A percentile compares a stretch with the other conserved stretches of the same genome.
Evolutionary conservation across 768 basidiomycete genomes (phyloP).

Genomic region (Tricholoma bakamatsutake): DNA sequence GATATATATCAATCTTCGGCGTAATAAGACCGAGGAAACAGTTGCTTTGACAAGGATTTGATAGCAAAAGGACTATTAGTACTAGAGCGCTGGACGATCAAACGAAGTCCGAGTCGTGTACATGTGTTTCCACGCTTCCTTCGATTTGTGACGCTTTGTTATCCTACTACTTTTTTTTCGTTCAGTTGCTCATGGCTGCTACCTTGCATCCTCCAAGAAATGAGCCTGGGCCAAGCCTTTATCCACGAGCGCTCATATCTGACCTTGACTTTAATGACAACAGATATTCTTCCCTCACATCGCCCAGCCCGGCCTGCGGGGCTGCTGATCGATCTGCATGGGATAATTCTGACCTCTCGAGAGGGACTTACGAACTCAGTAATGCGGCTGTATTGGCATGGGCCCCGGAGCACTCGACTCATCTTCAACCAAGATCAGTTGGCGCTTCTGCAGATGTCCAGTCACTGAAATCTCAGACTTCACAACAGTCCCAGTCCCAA

Average conservation of each 20-base stretch:
- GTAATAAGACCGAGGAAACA: not conserved
- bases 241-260: constrained; percentile 49
- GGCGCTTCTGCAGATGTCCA: constrained; percentile 26
- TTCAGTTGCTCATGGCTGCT: constrained; percentile 37
- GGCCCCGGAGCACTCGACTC: constrained; percentile 18
- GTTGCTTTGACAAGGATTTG: not conserved
- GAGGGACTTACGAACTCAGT: constrained; percentile 14
- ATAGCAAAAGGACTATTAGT: not conserved
- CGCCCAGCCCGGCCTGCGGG: constrained; percentile 21
- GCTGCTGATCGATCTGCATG: constrained; percentile 23
- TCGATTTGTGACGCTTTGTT: not conserved
- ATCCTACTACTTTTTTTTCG: not conserved
- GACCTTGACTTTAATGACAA: constrained; percentile 62
- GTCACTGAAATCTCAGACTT: constrained; percentile 21
- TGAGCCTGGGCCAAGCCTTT: constrained; percentile 34
- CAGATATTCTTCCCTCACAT: constrained; percentile 40
- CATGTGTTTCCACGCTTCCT: not conserved
- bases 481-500: constrained; percentile 28
- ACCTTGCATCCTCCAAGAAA: constrained; percentile 41
- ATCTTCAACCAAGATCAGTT: constrained; percentile 17
- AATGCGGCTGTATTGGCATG: constrained; percentile 15
- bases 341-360: constrained; percentile 13
- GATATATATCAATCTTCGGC: not conserved
- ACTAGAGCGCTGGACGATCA: no score
- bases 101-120: not conserved